Evolutionary conservation across 2,329 filamentous ascomycete species (phyloP).

Genomic region (Neopestalotiopsis sp.): DNA sequence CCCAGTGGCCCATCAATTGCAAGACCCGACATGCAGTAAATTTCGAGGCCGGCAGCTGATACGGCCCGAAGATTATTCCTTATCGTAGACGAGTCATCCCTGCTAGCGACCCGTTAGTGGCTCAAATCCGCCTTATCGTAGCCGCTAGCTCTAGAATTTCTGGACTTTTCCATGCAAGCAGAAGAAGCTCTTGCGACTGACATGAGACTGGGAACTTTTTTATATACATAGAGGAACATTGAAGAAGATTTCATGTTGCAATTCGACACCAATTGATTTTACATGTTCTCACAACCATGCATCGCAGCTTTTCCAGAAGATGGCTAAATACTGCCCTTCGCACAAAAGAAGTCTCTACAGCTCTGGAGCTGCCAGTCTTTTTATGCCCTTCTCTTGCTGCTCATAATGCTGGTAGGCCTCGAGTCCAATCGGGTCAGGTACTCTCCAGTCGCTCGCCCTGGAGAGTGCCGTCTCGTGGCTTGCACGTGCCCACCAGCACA

Average conservation of each 20-base stretch:
- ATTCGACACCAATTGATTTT: background rate
- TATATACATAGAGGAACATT: background rate
- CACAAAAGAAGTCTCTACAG: constrained; percentile 43
- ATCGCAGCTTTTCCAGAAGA: constrained; percentile 48
- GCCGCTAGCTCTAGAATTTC: constrained; percentile 9
- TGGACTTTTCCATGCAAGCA: background rate
- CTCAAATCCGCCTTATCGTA: constrained; percentile 2
- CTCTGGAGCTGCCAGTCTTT: constrained; percentile 50
- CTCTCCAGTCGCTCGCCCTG: constrained; percentile 25
- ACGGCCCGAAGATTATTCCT: constrained; percentile 22
- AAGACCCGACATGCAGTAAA: constrained; percentile 8
- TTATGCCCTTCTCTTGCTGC: constrained; percentile 51
- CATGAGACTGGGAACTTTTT: background rate
- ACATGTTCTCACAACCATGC: constrained; percentile 39
- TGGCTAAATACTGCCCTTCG: constrained; percentile 50
- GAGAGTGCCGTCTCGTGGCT: constrained; percentile 30
- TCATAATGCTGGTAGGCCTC: constrained; percentile 21
- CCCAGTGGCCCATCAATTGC: background rate
- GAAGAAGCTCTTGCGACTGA: background rate
- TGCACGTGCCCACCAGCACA: constrained; percentile 33
- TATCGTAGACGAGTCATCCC: constrained; percentile 6
- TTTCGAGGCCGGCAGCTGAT: constrained; percentile 18
- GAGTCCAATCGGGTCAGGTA: constrained; percentile 21
- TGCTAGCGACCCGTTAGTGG: constrained; percentile 2
- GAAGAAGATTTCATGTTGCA: background rate